Conservation (phyloP, 2,329 filamentous ascomycete genomes). For the Penicillium occitanis region DNA sequence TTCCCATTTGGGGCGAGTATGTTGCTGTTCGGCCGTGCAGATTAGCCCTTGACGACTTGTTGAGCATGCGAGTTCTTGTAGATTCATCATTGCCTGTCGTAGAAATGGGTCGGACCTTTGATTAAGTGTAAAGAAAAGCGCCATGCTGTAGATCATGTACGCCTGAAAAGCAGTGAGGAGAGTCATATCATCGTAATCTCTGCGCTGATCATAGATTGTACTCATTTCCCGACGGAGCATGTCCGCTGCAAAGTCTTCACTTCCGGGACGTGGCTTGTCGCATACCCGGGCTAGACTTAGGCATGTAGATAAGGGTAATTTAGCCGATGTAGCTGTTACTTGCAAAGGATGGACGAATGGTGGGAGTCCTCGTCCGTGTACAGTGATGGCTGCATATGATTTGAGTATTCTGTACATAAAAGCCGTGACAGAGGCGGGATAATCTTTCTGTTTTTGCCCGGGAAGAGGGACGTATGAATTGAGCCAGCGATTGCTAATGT, state of each 20-base stretch:
- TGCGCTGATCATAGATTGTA: conserved; percentile 21
- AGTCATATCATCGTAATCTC: conserved; percentile 26
- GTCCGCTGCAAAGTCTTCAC: conserved; percentile 28
- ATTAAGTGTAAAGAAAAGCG: conserved; percentile 47
- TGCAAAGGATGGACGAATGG: conserved; percentile 32
- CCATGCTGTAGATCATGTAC: conserved; percentile 55
- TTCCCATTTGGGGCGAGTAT: conserved; percentile 51
- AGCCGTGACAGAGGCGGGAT: conserved; percentile 27
- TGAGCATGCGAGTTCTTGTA: conserved; percentile 52
- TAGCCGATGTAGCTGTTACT: conserved; percentile 17
- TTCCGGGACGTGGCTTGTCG: conserved; percentile 28
- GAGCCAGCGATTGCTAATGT: conserved; percentile 34
- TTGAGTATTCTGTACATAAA: conserved; percentile 28
- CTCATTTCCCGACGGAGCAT: conserved; percentile 30
- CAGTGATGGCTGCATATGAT: conserved; percentile 29
- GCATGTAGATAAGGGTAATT: conserved; percentile 28
- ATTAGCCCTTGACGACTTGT: conserved; percentile 45
- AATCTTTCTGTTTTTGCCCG: conserved; percentile 23
- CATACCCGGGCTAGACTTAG: conserved; percentile 32
- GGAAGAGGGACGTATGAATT: conserved; percentile 27
- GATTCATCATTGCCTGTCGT: conserved; percentile 49
- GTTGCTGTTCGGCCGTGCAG: conserved; percentile 44
- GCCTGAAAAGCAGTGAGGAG: conserved; percentile 53
- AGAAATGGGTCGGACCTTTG: conserved; percentile 33
- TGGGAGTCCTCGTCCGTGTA: conserved; percentile 23